Base-by-base conservation (phyloP, 257 asterid species). In the Paraleonurus japonicus region DNA sequence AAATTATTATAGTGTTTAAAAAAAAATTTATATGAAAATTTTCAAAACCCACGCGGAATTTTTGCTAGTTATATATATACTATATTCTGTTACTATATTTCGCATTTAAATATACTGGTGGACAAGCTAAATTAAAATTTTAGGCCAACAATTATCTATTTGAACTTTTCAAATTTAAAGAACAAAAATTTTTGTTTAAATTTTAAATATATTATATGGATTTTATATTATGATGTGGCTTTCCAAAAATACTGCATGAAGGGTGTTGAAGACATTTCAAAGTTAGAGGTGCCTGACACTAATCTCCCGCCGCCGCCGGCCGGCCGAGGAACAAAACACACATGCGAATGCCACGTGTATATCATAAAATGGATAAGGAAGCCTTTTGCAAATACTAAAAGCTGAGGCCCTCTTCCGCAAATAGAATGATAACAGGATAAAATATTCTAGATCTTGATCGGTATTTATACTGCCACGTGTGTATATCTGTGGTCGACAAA, bases 261-360 rank as follows among this genome's bases (percentile, higher is more conserved):
- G 87, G 90, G 62, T 47, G 59, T 63, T 71, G 60, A 2, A 6
- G 93, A 75, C 76, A 47, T 76, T 80, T 69, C 33, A 12, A 27
- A 19, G 9, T 0, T 20, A 0, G 4, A 70, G 43, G 76, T 19
- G 76, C 37, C 17, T 33, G n/a, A 19, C 77, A 65, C 68, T 48
- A 82, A 45, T n/a, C 20, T 68, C 37, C 63, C 16, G 60, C 28
- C 28, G 8, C 15, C 19, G 73, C 37, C 63, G 63, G 73, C 37
- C 63, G 63, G 60, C 28, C 28, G 5, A 75, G 20, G 20, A 57
- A 50, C 50, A 61, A 30, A 26, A 59, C 61, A n/a, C 54, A 51
- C 51, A 19, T 20, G 35, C 19, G 67, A 43, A 23, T 78, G 86
- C 86, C 90, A 83, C 89, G 90, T 85, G 76, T 78, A 13, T 2